These are phyloP conservation scores for Puccinellia tenuiflora DNA, from an alignment of 176 grass and related monocot genomes.

Conservation along the genomic window DNA sequence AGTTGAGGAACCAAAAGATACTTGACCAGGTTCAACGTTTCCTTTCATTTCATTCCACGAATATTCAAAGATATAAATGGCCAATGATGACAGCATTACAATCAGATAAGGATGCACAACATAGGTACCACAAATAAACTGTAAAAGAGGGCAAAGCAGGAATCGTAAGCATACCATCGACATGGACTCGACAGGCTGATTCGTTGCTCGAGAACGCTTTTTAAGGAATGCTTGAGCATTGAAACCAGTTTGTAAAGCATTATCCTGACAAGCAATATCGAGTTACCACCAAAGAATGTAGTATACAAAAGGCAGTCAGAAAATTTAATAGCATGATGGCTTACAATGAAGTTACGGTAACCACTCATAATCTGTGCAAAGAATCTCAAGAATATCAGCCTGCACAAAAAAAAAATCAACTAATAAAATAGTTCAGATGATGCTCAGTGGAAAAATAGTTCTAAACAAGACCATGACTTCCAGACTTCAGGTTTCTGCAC, in stretches of 20 bases:
- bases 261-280: conserved; percentile 51
- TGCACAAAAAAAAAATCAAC: conserved; percentile 50
- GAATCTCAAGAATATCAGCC: conserved; percentile 98
- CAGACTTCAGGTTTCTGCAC: background rate
- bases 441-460: background rate
- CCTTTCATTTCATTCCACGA: background rate
- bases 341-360: conserved; percentile 99
- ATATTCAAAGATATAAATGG: conserved; percentile 10
- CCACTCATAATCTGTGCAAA: conserved; percentile 93
- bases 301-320: conserved; percentile 6
- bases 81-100: conserved; percentile 15
- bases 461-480: background rate
- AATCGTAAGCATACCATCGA: conserved; percentile 70
- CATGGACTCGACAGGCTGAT: conserved; percentile 87
- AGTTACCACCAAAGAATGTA: conserved; percentile 16
- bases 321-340: conserved; percentile 29
- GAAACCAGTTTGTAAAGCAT: conserved; percentile 75
- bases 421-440: conserved; percentile 31
- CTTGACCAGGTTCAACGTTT: conserved; percentile 13
- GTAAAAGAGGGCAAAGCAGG: conserved; percentile 11
- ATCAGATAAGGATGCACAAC: background rate
- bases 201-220: conserved; percentile 83
- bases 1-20: conserved; percentile 14
- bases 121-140: conserved; percentile 10
- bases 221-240: conserved; percentile 99